Evolutionary conservation across 2,329 filamentous ascomycete species (phyloP).

Genomic region (Paramyrothecium roridum): DNA sequence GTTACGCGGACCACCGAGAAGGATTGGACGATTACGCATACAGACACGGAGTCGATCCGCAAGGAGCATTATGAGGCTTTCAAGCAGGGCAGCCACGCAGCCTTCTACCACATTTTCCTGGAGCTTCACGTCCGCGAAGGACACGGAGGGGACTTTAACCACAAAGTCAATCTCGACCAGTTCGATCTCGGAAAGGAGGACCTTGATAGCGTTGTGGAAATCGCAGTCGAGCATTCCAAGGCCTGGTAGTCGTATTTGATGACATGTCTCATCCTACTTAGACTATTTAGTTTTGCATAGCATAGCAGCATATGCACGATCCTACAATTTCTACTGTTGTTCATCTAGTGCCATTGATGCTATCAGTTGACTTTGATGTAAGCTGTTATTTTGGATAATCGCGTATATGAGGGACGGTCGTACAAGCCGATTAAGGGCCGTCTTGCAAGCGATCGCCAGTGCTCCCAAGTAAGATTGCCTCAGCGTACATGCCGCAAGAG

Average conservation of each 20-base stretch:
- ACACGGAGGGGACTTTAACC: conserved; percentile 26
- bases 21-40: conserved; percentile 34
- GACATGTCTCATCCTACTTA: no score
- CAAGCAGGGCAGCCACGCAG: conserved; percentile 12
- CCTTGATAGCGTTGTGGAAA: conserved; percentile 20
- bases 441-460: no score
- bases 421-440: no score
- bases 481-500: background rate
- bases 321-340: no score
- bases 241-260: background rate
- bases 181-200: conserved; percentile 23
- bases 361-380: no score
- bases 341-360: no score
- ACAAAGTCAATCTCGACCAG: conserved; percentile 21
- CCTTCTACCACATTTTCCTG: conserved; percentile 18
- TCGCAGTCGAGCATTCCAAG: conserved; percentile 1
- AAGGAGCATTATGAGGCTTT: conserved; percentile 11
- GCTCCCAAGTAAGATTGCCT: no score
- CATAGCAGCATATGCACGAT: no score
- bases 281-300: no score
- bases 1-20: conserved; percentile 53
- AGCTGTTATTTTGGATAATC: no score
- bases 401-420: no score
- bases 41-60: conserved; percentile 5
- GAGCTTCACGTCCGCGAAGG: conserved; percentile 24